Conservation (phyloP, 257 asterid genomes). For the Solanum gandarillasii region DNA sequence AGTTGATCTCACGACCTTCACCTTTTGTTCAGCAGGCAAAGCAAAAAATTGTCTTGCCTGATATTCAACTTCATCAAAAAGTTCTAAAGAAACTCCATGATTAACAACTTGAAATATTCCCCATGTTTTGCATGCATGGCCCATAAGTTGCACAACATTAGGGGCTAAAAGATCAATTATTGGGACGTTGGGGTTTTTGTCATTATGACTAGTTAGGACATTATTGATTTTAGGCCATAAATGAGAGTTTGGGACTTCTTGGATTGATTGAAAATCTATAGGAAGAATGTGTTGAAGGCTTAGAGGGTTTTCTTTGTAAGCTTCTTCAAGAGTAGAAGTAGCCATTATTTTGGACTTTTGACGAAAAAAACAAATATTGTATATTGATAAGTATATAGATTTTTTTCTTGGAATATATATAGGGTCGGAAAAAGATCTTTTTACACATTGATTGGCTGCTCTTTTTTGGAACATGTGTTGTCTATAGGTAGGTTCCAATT, state of each 20-base stretch:
- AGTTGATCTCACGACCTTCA: conserved; percentile 1
- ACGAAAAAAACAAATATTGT: background rate
- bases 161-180: conserved; percentile 36
- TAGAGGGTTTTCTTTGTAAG: conserved; percentile 32
- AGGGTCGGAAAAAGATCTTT: background rate
- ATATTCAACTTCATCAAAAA: conserved; percentile 39
- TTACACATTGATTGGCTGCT: background rate
- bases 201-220: background rate
- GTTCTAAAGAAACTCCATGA: conserved; percentile 32
- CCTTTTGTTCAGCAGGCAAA: conserved; percentile 37
- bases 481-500: background rate
- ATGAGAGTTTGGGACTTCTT: background rate
- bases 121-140: conserved; percentile 48
- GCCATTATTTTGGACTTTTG: background rate
- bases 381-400: background rate
- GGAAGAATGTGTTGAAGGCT: conserved; percentile 1
- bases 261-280: background rate
- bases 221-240: background rate
- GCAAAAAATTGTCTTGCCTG: conserved; percentile 34
- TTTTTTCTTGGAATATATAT: background rate
- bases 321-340: conserved; percentile 43
- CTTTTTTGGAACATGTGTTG: background rate
- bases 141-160: conserved; percentile 31
- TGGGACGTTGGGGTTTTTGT: conserved; percentile 7
- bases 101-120: conserved; percentile 53